Conservation (phyloP, 257 asterid genomes). For the Misopates orontium region DNA sequence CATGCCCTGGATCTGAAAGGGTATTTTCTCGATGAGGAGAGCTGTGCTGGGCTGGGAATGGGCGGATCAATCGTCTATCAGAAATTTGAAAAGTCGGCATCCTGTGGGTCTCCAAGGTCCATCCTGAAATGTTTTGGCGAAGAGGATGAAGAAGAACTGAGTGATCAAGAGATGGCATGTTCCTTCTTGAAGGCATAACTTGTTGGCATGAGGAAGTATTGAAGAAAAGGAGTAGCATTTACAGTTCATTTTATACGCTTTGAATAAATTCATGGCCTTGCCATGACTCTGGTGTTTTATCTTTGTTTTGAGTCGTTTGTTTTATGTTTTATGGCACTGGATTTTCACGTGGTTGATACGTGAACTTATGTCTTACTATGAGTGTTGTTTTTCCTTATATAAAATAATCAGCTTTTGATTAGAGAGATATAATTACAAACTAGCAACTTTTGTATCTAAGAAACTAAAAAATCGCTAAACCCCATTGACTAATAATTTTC, state of each 20-base stretch:
- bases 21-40: constrained; percentile 41
- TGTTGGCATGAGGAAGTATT: too few species aligned
- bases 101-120: constrained; percentile 74
- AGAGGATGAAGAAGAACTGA: constrained; percentile 49
- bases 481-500: too few species aligned
- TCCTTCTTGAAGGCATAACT: too few species aligned
- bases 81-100: constrained; percentile 48
- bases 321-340: neutral
- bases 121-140: constrained; percentile 66
- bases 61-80: constrained; percentile 68
- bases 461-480: too few species aligned
- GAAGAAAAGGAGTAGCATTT: constrained; percentile 64
- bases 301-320: neutral
- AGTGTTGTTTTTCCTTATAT: too few species aligned
- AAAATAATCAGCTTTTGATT: too few species aligned
- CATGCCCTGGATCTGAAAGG: constrained; percentile 43
- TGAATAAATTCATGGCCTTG: constrained; percentile 10
- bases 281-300: neutral
- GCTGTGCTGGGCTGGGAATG: constrained; percentile 56
- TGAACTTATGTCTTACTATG: too few species aligned
- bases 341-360: too few species aligned
- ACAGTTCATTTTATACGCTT: constrained; percentile 20
- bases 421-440: too few species aligned
- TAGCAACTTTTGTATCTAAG: too few species aligned
- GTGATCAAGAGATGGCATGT: too few species aligned